These are phyloP conservation scores for Solanum arcanum DNA, from an alignment of 257 asterid genomes.

Conservation along the genomic window DNA sequence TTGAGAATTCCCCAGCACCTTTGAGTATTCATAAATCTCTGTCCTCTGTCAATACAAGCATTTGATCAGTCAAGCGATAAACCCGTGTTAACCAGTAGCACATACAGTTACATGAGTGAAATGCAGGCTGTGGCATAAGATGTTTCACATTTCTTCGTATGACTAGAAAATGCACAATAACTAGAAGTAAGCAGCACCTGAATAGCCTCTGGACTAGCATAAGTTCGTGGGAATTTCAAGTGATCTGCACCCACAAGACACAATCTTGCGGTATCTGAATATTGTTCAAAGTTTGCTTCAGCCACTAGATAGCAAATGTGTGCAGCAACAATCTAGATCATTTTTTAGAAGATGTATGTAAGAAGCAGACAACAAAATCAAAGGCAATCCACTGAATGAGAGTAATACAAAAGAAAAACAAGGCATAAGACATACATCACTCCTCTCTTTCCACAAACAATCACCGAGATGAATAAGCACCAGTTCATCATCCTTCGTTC, in stretches of 20 bases:
- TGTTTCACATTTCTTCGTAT: not conserved
- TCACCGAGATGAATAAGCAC: slow-evolving; percentile 97
- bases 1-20: slow-evolving; percentile 89
- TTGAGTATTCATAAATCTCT: slow-evolving; percentile 87
- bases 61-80: not conserved
- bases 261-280: slow-evolving; percentile 81
- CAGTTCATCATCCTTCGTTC: slow-evolving; percentile 92
- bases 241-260: slow-evolving; percentile 98
- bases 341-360: not conserved
- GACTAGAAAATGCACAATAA: not conserved
- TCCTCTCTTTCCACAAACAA: slow-evolving; percentile 90
- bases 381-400: slow-evolving; percentile 1
- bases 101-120: not conserved
- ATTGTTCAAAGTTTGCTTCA: slow-evolving; percentile 80
- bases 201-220: slow-evolving; percentile 93
- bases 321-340: slow-evolving; percentile 75
- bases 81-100: not conserved
- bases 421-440: slow-evolving; percentile 39
- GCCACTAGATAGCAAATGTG: slow-evolving; percentile 95
- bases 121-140: not conserved
- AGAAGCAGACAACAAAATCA: not conserved
- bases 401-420: not conserved
- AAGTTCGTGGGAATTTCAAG: slow-evolving; percentile 81
- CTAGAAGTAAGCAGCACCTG: slow-evolving; percentile 42
- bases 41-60: slow-evolving; percentile 61